Evolutionary conservation across 1,139 yeast genomes (phyloP).

Genomic region (Yamadazyma siamensis): DNA sequence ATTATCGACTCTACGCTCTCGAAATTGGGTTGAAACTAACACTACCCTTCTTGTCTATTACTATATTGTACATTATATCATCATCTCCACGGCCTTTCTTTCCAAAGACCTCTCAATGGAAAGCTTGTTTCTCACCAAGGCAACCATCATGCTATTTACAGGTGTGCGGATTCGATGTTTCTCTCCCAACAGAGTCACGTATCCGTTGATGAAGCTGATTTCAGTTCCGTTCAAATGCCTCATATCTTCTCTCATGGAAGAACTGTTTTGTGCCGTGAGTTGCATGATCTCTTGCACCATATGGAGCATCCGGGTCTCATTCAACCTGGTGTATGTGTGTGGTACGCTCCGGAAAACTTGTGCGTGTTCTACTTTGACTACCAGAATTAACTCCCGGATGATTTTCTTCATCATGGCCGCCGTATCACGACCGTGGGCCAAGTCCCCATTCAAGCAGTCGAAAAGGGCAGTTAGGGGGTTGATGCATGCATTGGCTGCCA

Average conservation of each 20-base stretch:
- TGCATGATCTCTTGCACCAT: constrained; percentile 47
- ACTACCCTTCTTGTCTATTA: too few species aligned
- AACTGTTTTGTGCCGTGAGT: constrained; percentile 55
- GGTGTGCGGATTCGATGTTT: constrained; percentile 38
- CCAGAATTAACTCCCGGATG: constrained; percentile 45
- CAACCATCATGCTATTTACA: constrained; percentile 45
- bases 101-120: constrained; percentile 32
- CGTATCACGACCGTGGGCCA: constrained; percentile 36
- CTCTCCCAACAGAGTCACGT: constrained; percentile 52
- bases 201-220: constrained; percentile 77
- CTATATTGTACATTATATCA: too few species aligned
- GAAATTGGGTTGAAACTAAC: not conserved
- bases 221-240: constrained; percentile 63
- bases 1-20: constrained; percentile 3
- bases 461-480: constrained; percentile 71
- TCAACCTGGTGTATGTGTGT: not conserved
- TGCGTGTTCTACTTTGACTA: constrained; percentile 37
- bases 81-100: constrained; percentile 10
- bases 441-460: constrained; percentile 71
- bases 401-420: constrained; percentile 32
- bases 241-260: constrained; percentile 88
- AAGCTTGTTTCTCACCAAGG: constrained; percentile 46
- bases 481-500: constrained; percentile 70
- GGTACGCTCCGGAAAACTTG: constrained; percentile 24
- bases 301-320: constrained; percentile 40